Conservation (phyloP, 169 alveolate genomes). For the Plasmodium relictum region DNA sequence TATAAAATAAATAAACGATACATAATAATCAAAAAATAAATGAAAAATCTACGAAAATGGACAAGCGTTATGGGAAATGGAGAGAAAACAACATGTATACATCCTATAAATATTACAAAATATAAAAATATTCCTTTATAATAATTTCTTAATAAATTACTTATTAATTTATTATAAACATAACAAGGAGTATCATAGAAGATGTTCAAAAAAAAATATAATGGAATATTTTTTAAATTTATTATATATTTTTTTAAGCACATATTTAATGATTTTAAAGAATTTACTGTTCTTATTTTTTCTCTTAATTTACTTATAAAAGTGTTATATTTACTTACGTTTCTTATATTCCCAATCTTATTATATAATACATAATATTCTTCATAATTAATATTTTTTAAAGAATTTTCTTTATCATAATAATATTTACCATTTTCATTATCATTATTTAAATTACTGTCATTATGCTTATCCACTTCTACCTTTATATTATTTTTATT, state of each 20-base stretch:
- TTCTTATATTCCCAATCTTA: conserved; percentile 15
- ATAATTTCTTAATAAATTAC: conserved; percentile 65
- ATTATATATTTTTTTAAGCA: conserved; percentile 55
- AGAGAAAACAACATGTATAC: conserved; percentile 73
- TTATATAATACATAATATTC: conserved; percentile 38
- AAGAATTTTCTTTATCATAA: background rate
- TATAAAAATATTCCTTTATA: conserved; percentile 71
- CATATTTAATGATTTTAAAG: conserved; percentile 55
- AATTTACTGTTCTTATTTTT: conserved; percentile 43
- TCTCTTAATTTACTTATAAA: conserved; percentile 29
- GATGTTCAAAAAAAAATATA: conserved; percentile 53
- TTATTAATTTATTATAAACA: conserved; percentile 52
- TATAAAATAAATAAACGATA: conserved; percentile 72
- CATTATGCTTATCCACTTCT: background rate
- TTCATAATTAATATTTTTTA: conserved; percentile 25
- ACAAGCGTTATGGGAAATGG: conserved; percentile 77
- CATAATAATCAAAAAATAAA: conserved; percentile 70
- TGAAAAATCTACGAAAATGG: conserved; percentile 76
- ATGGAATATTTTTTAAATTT: conserved; percentile 67
- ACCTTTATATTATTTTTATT: background rate
- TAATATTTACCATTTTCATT: background rate
- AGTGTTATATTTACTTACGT: conserved; percentile 3
- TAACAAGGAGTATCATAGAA: conserved; percentile 74
- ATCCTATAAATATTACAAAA: conserved; percentile 68
- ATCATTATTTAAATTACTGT: background rate